These are phyloP conservation scores for Malassezia obtusa DNA, from an alignment of 1,284 basidiomycete genomes.

Conservation along the genomic window DNA sequence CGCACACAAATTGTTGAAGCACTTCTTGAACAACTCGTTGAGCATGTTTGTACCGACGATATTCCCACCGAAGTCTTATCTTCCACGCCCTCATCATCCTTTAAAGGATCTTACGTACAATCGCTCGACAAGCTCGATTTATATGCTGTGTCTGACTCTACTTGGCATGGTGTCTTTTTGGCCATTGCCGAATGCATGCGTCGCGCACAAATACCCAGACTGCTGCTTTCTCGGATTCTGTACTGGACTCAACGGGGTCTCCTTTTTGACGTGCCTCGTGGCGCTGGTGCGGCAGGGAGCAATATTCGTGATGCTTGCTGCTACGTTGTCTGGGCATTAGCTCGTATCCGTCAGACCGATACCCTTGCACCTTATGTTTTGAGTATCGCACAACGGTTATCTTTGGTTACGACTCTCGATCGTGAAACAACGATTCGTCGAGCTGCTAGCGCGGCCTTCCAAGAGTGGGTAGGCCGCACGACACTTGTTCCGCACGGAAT, in stretches of 20 bases:
- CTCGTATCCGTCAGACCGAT: conserved; percentile 55
- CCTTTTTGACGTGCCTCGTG: conserved; percentile 81
- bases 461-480: conserved; percentile 87
- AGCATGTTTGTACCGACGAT: conserved; percentile 57
- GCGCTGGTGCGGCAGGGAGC: conserved; percentile 81
- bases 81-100: conserved; percentile 14
- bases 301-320: conserved; percentile 88
- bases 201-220: conserved; percentile 55
- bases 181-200: conserved; percentile 85
- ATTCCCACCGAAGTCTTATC: too few species aligned
- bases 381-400: conserved; percentile 57
- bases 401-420: conserved; percentile 74
- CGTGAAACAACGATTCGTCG: conserved; percentile 89
- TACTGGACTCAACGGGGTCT: conserved; percentile 56
- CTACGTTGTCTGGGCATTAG: conserved; percentile 89
- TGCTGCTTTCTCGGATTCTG: conserved; percentile 22
- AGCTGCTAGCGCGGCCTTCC: conserved; percentile 93
- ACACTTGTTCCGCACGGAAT: conserved; percentile 80
- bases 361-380: conserved; percentile 59
- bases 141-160: conserved; percentile 57
- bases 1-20: conserved; percentile 70
- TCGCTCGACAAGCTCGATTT: conserved; percentile 50
- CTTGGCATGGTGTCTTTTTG: conserved; percentile 91
- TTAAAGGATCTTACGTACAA: neutral
- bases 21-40: conserved; percentile 59